Percentiles rank a stretch among this genome's conserved stretches.
phyloP scores from a whole-genome alignment of 192 early-diverging fungal species.

The Geosiphon pyriformis region DNA sequence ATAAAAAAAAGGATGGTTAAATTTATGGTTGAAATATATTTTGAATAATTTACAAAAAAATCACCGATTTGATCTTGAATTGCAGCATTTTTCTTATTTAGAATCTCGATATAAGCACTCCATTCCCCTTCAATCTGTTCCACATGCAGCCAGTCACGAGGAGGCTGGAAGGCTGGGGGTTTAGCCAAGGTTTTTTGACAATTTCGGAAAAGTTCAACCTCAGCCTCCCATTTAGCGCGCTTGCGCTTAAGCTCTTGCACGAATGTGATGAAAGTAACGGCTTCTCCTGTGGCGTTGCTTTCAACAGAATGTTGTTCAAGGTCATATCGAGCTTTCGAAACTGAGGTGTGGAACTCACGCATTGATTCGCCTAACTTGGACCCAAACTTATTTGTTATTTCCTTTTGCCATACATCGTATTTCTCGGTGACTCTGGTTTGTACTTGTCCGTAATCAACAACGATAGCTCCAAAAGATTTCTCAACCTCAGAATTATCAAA shows the following conservation, averaged over 20 bases:
- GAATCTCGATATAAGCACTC: constrained; percentile 93
- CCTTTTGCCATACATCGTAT: constrained; percentile 97
- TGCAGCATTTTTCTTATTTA: constrained; percentile 80
- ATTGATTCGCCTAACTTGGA: constrained; percentile 72
- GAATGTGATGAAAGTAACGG: constrained; percentile 91
- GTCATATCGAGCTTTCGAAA: constrained; percentile 74
- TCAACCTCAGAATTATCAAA: constrained; percentile 95
- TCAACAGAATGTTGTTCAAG: constrained; percentile 87
- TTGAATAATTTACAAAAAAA: constrained; percentile 1
- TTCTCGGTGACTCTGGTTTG: constrained; percentile 96
- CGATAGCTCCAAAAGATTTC: constrained; percentile 77
- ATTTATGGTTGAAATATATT: constrained; percentile 1
- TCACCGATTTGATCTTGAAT: constrained; percentile 91
- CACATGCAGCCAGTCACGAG: constrained; percentile 90
- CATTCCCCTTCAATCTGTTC: constrained; percentile 97
- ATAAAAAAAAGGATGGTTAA: constrained; percentile 23
- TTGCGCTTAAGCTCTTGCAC: constrained; percentile 91
- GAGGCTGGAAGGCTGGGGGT: constrained; percentile 93
- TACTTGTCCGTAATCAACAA: constrained; percentile 97
- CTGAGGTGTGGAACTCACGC: constrained; percentile 67
- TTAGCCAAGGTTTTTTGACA: constrained; percentile 91
- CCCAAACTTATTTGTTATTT: constrained; percentile 91
- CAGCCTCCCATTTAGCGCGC: constrained; percentile 65
- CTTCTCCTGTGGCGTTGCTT: constrained; percentile 79
- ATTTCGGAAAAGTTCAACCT: constrained; percentile 84